These are phyloP conservation scores for Nicotiana benthamiana DNA, from an alignment of 257 asterid species.

Conservation along the genomic window DNA sequence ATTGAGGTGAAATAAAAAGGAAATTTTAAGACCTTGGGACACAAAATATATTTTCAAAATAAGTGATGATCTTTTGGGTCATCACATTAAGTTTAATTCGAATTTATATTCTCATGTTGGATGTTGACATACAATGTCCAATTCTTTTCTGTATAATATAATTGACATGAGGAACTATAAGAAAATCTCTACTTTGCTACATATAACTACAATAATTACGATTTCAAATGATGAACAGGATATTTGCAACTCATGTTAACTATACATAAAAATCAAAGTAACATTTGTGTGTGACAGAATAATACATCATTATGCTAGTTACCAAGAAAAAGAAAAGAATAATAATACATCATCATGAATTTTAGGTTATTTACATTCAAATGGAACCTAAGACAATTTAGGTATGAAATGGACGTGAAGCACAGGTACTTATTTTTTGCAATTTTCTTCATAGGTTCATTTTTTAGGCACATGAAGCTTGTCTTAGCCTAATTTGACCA, in stretches of 20 bases:
- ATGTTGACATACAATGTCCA: too few relatives aligned
- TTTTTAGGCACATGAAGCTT: constrained; percentile 8
- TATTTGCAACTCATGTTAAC: neutral
- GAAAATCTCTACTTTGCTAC: neutral
- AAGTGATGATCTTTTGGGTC: too few relatives aligned
- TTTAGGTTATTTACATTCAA: neutral
- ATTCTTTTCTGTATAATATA: too few relatives aligned
- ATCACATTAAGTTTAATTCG: too few relatives aligned
- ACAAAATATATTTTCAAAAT: too few relatives aligned
- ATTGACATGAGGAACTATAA: too few relatives aligned
- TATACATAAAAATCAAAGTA: neutral
- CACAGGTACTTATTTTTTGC: neutral
- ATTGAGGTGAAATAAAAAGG: too few relatives aligned
- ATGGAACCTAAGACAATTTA: neutral
- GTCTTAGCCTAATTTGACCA: neutral
- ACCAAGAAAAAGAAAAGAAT: too few relatives aligned
- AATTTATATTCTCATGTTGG: too few relatives aligned
- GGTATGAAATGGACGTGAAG: neutral
- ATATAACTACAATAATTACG: neutral
- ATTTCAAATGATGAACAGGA: neutral
- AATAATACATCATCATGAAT: neutral
- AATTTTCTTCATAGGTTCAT: neutral
- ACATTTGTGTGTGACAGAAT: too few relatives aligned
- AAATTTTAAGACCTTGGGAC: too few relatives aligned
- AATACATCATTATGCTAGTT: too few relatives aligned